These are phyloP conservation scores for Platismatia glauca DNA, from an alignment of 495 filamentous ascomycete genomes.

Conservation along the genomic window DNA sequence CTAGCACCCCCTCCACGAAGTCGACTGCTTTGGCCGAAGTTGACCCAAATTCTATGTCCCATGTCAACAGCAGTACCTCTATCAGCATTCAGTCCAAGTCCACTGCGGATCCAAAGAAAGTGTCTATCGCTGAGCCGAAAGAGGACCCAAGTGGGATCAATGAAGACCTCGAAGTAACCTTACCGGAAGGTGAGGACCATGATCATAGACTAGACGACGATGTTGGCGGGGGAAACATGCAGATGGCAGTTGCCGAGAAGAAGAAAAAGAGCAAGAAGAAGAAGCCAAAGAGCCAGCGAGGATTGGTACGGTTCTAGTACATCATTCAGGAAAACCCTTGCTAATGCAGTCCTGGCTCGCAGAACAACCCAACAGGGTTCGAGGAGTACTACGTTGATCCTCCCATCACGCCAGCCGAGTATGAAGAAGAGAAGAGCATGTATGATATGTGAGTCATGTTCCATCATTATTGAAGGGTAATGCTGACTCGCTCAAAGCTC, in stretches of 20 bases:
- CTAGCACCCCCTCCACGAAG: background rate
- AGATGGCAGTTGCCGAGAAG: background rate
- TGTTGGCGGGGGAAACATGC: background rate
- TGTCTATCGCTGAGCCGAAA: background rate
- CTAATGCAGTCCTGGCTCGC: background rate
- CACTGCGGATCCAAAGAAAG: background rate
- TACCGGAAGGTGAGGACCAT: conserved; percentile 6
- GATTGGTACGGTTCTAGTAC: conserved; percentile 27
- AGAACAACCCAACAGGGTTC: conserved; percentile 46
- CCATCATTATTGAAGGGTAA: background rate
- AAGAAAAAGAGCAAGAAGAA: conserved; percentile 29
- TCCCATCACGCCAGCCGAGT: conserved; percentile 62
- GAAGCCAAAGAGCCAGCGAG: conserved; percentile 40
- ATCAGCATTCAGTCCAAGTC: background rate
- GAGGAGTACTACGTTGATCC: conserved; percentile 69
- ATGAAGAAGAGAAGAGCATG: conserved; percentile 47
- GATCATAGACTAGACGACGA: conserved; percentile 4
- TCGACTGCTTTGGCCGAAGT: conserved; percentile 1
- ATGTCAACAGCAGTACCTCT: background rate
- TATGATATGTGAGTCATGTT: conserved; percentile 44
- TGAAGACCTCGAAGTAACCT: background rate
- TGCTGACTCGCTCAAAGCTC: conserved; percentile 25
- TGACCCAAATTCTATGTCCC: conserved; percentile 3
- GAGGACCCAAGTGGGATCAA: background rate
- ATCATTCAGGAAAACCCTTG: background rate